Percentiles rank a stretch among this genome's conserved stretches.
Conservation (phyloP, 2,329 filamentous ascomycete genomes). For the Colletotrichum musicola region DNA sequence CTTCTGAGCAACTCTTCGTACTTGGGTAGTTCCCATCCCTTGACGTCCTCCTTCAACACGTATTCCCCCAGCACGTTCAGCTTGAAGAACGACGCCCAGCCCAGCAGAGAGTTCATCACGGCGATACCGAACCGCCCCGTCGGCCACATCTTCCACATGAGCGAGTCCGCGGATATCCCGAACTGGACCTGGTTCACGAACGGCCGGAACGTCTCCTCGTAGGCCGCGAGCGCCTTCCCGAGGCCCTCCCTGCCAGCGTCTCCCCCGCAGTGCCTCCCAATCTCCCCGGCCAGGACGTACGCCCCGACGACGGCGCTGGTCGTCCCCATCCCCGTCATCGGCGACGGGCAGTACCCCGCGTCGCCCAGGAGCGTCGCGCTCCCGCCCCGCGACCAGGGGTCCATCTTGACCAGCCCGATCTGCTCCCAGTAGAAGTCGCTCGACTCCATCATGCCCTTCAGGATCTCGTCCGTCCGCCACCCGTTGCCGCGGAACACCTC, state of each 20-base stretch:
- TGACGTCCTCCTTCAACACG: constrained; percentile 8
- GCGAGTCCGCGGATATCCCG: constrained; percentile 4
- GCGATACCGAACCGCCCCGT: constrained; percentile 21
- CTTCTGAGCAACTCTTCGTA: constrained; percentile 5
- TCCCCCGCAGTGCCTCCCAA: constrained; percentile 46
- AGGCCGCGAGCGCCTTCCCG: constrained; percentile 51
- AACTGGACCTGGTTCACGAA: constrained; percentile 59
- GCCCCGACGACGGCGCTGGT: constrained; percentile 61
- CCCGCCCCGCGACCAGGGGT: constrained; percentile 55
- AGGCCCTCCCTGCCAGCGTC: constrained; percentile 38
- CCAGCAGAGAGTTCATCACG: constrained; percentile 16
- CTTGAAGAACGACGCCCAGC: constrained; percentile 24
- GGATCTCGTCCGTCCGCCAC: constrained; percentile 58
- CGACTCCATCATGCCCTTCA: constrained; percentile 55
- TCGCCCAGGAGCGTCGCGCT: constrained; percentile 67
- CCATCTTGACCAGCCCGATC: constrained; percentile 59
- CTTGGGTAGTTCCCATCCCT: constrained; percentile 8
- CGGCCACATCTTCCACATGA: constrained; percentile 25
- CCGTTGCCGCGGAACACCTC: constrained; percentile 57
- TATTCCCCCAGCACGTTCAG: constrained; percentile 23
- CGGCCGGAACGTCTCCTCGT: constrained; percentile 58
- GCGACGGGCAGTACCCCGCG: constrained; percentile 63
- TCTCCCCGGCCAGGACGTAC: constrained; percentile 69
- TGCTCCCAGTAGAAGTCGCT: constrained; percentile 61
- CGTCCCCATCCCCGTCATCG: constrained; percentile 64